A percentile compares a stretch with the other conserved stretches of the same genome.
Conservation (phyloP, 345 rosid species). For the Hirschfeldia incana region DNA sequence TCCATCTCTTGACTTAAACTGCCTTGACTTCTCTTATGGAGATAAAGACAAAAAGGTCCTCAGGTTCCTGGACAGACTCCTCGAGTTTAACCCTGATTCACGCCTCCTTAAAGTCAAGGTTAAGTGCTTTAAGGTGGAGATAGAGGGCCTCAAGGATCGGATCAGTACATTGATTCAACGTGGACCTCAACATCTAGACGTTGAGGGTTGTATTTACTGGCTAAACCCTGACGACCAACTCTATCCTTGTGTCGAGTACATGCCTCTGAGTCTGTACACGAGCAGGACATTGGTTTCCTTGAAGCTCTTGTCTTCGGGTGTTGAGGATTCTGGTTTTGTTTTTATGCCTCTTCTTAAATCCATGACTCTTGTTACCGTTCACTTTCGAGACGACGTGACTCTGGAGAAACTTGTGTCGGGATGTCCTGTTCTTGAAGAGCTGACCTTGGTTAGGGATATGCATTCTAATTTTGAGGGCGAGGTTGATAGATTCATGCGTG, state of each 20-base stretch:
- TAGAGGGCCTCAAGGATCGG: background rate
- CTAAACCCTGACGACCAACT: background rate
- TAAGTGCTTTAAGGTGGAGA: background rate
- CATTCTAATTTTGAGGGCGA: background rate
- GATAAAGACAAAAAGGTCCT: background rate
- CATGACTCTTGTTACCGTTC: background rate
- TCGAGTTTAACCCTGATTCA: background rate
- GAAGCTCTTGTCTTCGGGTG: background rate
- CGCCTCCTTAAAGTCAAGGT: background rate
- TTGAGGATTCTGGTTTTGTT: background rate
- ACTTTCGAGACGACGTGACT: background rate
- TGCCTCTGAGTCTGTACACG: conserved; percentile 8
- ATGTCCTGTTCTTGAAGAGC: conserved; percentile 22
- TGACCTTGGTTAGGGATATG: background rate
- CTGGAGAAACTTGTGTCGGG: conserved; percentile 5
- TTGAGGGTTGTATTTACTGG: background rate
- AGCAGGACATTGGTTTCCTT: conserved; percentile 10
- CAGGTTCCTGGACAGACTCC: conserved; percentile 1
- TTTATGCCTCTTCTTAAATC: conserved; percentile 9
- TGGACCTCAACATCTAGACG: conserved; percentile 1
- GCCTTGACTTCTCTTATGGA: background rate
- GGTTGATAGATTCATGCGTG: background rate
- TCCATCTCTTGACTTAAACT: background rate
- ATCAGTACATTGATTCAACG: background rate
- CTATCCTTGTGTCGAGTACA: background rate